Percentiles rank a stretch among this genome's conserved stretches.
phyloP scores from a whole-genome alignment of 1,139 yeast species.

The Yamadazyma friedrichii region DNA sequence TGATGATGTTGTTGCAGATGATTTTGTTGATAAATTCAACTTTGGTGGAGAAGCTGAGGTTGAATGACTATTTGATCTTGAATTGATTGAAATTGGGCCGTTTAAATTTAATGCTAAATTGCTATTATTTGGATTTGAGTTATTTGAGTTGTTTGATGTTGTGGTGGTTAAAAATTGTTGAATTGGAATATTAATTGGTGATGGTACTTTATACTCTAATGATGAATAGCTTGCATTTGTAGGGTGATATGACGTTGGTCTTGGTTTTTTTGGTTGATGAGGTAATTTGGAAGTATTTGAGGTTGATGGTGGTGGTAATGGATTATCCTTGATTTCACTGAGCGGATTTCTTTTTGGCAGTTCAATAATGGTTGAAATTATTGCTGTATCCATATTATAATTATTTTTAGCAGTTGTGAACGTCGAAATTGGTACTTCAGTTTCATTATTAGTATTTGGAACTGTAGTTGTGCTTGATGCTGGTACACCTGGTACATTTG shows the following conservation, averaged over 20 bases:
- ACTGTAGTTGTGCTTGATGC: not conserved
- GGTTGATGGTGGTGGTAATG: conserved; percentile 10
- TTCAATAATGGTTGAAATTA: conserved; percentile 42
- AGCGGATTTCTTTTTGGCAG: conserved; percentile 34
- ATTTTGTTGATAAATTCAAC: conserved; percentile 9
- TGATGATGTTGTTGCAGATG: conserved; percentile 8
- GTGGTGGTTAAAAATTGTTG: conserved; percentile 39
- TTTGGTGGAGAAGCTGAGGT: conserved; percentile 16
- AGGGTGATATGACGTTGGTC: conserved; percentile 83
- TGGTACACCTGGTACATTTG: not conserved
- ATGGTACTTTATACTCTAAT: conserved; percentile 25
- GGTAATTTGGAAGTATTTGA: conserved; percentile 28
- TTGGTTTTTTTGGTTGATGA: conserved; percentile 54
- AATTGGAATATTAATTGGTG: conserved; percentile 34
- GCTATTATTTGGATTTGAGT: not conserved
- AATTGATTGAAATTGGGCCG: conserved; percentile 2
- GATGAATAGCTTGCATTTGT: conserved; percentile 63
- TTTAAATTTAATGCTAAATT: conserved; percentile 1
- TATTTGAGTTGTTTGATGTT: conserved; percentile 1
- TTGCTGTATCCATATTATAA: conserved; percentile 3
- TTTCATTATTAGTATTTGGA: not conserved
- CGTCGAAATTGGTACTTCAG: not conserved
- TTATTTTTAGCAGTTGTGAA: not conserved
- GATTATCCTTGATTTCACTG: conserved; percentile 11
- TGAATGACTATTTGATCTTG: conserved; percentile 6